Evolutionary conservation across 2,329 filamentous ascomycete species (phyloP).

Genomic region (Sporothrix phasma): DNA sequence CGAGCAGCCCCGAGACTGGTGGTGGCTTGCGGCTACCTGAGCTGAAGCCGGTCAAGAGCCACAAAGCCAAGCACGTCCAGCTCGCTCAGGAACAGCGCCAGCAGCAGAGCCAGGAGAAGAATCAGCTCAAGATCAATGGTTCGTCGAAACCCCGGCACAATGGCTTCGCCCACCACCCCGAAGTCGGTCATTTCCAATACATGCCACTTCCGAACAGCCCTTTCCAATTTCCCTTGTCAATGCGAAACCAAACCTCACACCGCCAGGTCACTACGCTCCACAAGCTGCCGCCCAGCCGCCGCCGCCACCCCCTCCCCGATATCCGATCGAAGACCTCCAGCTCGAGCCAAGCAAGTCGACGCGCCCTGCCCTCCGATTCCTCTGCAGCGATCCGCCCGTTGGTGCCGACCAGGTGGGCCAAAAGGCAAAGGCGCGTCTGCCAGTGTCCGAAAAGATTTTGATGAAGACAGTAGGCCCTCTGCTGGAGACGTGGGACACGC

Average conservation of each 20-base stretch:
- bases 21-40: slow-evolving; percentile 54
- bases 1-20: slow-evolving; percentile 28
- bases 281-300: slow-evolving; percentile 43
- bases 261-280: slow-evolving; percentile 30
- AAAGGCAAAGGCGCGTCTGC: slow-evolving; percentile 28
- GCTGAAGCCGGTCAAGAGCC: slow-evolving; percentile 63
- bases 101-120: slow-evolving; percentile 27
- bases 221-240: slow-evolving; percentile 36
- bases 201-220: slow-evolving; percentile 36
- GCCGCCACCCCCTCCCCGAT: slow-evolving; percentile 74
- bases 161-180: slow-evolving; percentile 22
- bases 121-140: slow-evolving; percentile 31
- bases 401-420: slow-evolving; percentile 38
- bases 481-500: slow-evolving; percentile 88
- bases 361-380: slow-evolving; percentile 68
- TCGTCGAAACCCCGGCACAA: slow-evolving; percentile 23
- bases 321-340: slow-evolving; percentile 90
- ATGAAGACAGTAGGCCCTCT: slow-evolving; percentile 81
- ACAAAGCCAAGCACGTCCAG: slow-evolving; percentile 42
- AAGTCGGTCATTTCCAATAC: slow-evolving; percentile 31
- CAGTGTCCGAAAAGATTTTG: slow-evolving; percentile 50
- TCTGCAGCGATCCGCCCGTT: slow-evolving; percentile 55
- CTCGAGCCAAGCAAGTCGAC: slow-evolving; percentile 57
- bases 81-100: slow-evolving; percentile 30
- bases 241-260: slow-evolving; percentile 27